Conservation (phyloP, 495 filamentous ascomycete species). For the Collariella sp. region DNA sequence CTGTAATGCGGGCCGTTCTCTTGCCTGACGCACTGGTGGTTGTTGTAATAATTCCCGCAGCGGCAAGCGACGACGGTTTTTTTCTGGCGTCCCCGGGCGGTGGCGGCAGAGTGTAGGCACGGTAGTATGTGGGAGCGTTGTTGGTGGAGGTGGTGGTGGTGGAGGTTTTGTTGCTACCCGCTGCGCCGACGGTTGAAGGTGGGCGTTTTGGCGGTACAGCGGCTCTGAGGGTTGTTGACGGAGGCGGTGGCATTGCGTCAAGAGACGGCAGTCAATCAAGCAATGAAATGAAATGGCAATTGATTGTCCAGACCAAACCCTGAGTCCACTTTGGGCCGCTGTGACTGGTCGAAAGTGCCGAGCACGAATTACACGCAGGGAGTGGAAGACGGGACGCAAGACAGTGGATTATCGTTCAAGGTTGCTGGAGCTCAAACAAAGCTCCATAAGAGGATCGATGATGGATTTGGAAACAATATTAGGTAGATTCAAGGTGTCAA, state of each 20-base stretch:
- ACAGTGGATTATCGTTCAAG: slow-evolving; percentile 7
- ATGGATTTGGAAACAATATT: no score
- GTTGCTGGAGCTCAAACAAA: no score
- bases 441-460: no score
- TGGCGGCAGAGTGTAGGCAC: background rate
- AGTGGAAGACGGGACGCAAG: background rate
- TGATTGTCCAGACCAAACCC: slow-evolving; percentile 20
- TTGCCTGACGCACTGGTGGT: slow-evolving; percentile 18
- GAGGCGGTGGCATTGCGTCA: slow-evolving; percentile 10
- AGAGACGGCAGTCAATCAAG: no score
- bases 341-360: slow-evolving; percentile 24
- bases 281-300: no score
- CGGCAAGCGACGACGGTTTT: no score
- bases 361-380: background rate
- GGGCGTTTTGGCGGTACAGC: slow-evolving; percentile 4
- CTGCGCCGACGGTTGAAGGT: background rate
- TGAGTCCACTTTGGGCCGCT: slow-evolving; percentile 24
- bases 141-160: no score
- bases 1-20: slow-evolving; percentile 26
- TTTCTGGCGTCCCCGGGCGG: slow-evolving; percentile 8
- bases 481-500: no score
- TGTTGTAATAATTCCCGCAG: slow-evolving; percentile 29
- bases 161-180: no score
- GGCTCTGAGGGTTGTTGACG: background rate
- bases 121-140: no score